These are phyloP conservation scores for Tetrahymena malaccensis DNA, from an alignment of 73 alveolate species.

Conservation along the genomic window DNA sequence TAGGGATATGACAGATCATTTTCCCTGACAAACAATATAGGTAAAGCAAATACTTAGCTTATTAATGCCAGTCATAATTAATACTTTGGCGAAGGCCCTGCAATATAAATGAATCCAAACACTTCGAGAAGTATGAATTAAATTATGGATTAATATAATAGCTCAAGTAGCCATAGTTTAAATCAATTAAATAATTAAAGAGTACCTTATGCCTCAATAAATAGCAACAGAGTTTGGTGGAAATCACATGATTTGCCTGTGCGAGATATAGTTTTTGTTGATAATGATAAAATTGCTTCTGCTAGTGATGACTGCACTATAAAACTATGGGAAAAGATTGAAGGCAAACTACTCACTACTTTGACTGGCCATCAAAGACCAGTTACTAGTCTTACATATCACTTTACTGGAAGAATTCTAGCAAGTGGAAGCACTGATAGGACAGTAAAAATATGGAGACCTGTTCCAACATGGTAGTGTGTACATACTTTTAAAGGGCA, in stretches of 20 bases:
- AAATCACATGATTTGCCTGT: not conserved
- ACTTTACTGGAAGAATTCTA: not conserved
- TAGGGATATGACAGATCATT: not conserved
- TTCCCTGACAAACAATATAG: not conserved
- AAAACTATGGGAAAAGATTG: not conserved
- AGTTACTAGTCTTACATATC: not conserved
- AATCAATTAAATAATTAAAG: not conserved
- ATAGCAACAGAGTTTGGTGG: not conserved
- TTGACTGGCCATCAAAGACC: not conserved
- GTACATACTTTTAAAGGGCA: not conserved
- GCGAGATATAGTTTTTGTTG: not conserved
- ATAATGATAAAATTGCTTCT: not conserved
- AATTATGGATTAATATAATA: not conserved
- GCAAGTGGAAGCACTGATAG: not conserved
- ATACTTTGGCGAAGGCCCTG: not conserved
- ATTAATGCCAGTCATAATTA: not conserved
- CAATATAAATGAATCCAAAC: not conserved
- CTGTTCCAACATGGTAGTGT: not conserved
- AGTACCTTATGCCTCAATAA: not conserved
- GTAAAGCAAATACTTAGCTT: not conserved
- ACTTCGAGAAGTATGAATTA: not conserved
- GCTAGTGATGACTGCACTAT: not conserved
- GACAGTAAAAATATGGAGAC: not conserved
- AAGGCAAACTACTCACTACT: not conserved
- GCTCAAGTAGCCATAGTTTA: not conserved